A percentile compares a stretch with the other conserved stretches of the same genome.
These are phyloP conservation scores for Neurospora sp. DNA, from an alignment of 495 filamentous ascomycete genomes.

Conservation along the genomic window DNA sequence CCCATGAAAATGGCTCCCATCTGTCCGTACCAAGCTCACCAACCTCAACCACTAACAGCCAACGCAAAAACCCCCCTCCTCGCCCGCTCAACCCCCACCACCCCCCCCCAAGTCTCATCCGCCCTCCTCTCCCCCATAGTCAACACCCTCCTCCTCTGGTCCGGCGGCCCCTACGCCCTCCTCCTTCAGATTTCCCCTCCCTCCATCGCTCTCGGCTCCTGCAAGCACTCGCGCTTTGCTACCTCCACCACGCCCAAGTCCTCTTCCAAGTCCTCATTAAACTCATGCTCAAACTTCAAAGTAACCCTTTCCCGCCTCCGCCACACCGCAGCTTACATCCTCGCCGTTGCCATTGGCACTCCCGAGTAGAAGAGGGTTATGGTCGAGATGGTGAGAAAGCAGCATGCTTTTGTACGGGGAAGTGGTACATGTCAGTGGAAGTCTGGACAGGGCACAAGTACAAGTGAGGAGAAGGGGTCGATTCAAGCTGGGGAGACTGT, in stretches of 20 bases:
- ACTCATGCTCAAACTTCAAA: background rate
- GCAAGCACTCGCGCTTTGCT: constrained; percentile 8
- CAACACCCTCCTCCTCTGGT: constrained; percentile 4
- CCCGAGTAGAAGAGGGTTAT: background rate
- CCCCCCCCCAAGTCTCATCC: background rate
- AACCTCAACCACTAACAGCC: background rate
- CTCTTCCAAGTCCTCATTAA: background rate
- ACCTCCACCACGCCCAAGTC: no score
- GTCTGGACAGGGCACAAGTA: no score
- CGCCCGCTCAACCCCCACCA: background rate
- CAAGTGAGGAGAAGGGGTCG: no score
- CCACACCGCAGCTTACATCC: constrained; percentile 3
- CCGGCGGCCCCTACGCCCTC: constrained; percentile 6
- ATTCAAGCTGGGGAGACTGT: no score
- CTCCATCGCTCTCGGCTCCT: constrained; percentile 5
- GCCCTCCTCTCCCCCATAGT: background rate
- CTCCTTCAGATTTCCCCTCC: constrained; percentile 9
- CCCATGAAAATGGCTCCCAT: background rate
- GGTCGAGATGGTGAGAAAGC: background rate
- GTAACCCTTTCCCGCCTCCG: constrained; percentile 4
- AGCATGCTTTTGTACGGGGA: constrained; percentile 5
- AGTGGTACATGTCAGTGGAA: no score
- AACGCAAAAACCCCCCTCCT: background rate
- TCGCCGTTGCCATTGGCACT: constrained; percentile 1
- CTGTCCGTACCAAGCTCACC: background rate